Evolutionary conservation across 345 rosid genomes (phyloP).

Genomic region (Anacardium occidentale): DNA sequence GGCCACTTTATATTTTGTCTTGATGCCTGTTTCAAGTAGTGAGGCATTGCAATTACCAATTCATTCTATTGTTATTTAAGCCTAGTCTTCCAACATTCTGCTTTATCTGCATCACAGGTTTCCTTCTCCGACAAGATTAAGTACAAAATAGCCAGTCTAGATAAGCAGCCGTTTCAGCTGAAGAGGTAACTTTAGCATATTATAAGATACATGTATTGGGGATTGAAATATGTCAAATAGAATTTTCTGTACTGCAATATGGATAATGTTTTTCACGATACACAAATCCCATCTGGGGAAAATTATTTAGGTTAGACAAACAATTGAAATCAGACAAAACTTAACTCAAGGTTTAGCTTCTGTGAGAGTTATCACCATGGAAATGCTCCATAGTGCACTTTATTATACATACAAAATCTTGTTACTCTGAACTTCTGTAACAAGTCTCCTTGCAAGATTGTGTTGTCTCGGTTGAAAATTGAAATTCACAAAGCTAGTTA

Average conservation of each 20-base stretch:
- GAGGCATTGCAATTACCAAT: neutral
- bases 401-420: neutral
- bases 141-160: constrained; percentile 68
- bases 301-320: neutral
- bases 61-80: neutral
- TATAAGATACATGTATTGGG: neutral
- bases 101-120: constrained; percentile 41
- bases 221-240: neutral
- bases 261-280: neutral
- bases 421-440: neutral
- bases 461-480: neutral
- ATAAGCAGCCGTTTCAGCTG: constrained; percentile 66
- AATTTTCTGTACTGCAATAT: neutral
- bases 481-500: neutral
- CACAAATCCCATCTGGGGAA: neutral
- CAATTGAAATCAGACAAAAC: neutral
- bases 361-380: neutral
- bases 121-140: constrained; percentile 69
- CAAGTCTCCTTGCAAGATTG: neutral
- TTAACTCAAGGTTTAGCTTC: neutral
- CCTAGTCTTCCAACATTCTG: neutral
- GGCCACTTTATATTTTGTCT: neutral
- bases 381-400: neutral
- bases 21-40: neutral
- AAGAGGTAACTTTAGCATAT: constrained; percentile 53